Conservation (phyloP, 2,329 filamentous ascomycete genomes). For the Fusarium sambucinum region DNA sequence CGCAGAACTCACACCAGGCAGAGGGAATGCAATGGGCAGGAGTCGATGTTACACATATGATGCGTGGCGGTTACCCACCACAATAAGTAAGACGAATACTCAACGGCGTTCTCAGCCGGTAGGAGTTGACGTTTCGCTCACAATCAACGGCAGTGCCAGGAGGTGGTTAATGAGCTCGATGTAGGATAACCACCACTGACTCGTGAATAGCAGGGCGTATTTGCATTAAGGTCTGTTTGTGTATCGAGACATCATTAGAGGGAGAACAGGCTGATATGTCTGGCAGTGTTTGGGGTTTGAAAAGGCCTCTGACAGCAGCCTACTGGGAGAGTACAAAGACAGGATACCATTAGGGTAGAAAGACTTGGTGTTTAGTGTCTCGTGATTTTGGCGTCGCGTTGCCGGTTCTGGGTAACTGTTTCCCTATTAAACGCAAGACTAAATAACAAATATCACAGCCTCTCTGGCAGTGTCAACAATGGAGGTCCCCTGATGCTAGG, state of each 20-base stretch:
- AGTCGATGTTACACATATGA: slow-evolving; percentile 60
- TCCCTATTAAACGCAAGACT: not conserved
- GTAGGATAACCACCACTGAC: not conserved
- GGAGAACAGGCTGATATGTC: not conserved
- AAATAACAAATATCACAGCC: not conserved
- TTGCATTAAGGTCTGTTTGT: not conserved
- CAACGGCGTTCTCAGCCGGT: not conserved
- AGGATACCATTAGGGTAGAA: not conserved
- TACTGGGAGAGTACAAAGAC: not conserved
- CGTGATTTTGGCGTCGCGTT: not conserved
- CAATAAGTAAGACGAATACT: slow-evolving; percentile 6
- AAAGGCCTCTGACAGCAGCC: not conserved
- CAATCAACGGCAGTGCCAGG: not conserved
- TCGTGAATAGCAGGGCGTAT: not conserved
- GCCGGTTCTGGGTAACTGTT: not conserved
- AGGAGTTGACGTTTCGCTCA: not conserved
- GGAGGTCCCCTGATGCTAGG: not conserved
- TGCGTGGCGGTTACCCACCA: slow-evolving; percentile 48
- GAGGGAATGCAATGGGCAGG: slow-evolving; percentile 58
- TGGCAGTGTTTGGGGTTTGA: not conserved
- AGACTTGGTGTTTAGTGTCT: not conserved
- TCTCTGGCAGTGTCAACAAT: not conserved
- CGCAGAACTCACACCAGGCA: slow-evolving; percentile 49
- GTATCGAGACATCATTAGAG: not conserved
- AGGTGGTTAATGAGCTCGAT: not conserved